These are phyloP conservation scores for Euphrasia arctica DNA, from an alignment of 305 asterid species.

Conservation along the genomic window DNA sequence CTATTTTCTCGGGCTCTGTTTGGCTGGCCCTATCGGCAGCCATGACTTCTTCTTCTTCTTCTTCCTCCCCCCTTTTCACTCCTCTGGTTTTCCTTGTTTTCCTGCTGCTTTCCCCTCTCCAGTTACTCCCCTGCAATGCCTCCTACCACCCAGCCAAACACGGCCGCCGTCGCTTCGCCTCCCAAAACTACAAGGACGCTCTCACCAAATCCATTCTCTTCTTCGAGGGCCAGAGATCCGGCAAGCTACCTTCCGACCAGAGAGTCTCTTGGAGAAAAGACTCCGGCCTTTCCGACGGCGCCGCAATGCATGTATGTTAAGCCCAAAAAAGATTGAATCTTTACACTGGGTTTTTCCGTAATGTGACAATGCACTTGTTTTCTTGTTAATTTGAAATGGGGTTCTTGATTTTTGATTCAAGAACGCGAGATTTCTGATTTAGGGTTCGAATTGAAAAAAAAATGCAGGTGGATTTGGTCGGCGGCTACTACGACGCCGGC, in stretches of 20 bases:
- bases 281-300: slow-evolving; percentile 91
- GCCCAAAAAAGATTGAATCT: neutral
- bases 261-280: slow-evolving; percentile 84
- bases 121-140: slow-evolving; percentile 30
- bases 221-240: slow-evolving; percentile 95
- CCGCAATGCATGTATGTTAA: slow-evolving; percentile 63
- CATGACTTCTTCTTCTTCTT: slow-evolving; percentile 38
- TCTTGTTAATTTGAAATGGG: neutral
- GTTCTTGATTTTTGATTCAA: too few species aligned
- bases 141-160: slow-evolving; percentile 15
- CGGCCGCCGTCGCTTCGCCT: slow-evolving; percentile 45
- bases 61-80: slow-evolving; percentile 27
- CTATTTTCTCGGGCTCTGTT: slow-evolving; percentile 8
- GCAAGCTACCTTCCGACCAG: slow-evolving; percentile 72
- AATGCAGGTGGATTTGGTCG: slow-evolving; percentile 98
- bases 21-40: slow-evolving; percentile 8
- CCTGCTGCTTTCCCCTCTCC: slow-evolving; percentile 27
- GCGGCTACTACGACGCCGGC: slow-evolving; percentile 98
- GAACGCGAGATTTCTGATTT: too few species aligned
- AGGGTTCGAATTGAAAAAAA: too few species aligned
- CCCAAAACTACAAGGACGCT: slow-evolving; percentile 92
- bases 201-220: slow-evolving; percentile 79
- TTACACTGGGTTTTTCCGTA: neutral
- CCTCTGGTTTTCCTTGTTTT: slow-evolving; percentile 22
- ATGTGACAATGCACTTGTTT: neutral